Base-by-base conservation (phyloP, 805 yeast species). In the Metschnikowia sp. region DNA sequence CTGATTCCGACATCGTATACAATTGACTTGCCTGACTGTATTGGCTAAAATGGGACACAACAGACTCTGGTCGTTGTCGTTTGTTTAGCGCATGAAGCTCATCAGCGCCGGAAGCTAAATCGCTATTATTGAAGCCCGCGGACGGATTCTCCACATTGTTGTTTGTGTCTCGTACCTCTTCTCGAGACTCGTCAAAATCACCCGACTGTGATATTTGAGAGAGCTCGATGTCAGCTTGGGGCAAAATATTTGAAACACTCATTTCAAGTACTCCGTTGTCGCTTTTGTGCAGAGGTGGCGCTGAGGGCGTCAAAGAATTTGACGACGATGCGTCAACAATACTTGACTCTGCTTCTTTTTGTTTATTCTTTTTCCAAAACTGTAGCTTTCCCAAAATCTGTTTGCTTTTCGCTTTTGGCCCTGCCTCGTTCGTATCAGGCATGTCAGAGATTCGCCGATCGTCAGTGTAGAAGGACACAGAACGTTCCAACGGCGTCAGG, bases 1-100 rank as follows among this genome's bases (percentile, higher is more conserved):
- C 77, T 4, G 71, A 66, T 45, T 69, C 77, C 3, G 76, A 70
- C 57, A 70, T 68, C 13, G 73, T 65, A 8, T 74, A 71, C 50
- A 70, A 55, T 47, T 73, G 77, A 57, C 74, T 66, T 35, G 66
- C 49, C 41, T 72, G 75, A 52, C 74, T 67, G 29, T 65, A 51
- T 53, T 70, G 75, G 56, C 70, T 64, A 11, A 63, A 54, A 53
- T 71, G 75, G 2, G 74, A 68, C 11, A 72, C 58, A 61, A 72
- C 63, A 1, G 75, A 70, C 13, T 70, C 64, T 8, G 77, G 77
- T 44, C 77, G 56, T 7, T 66, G 47, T 28, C 56, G 48, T 30
- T 50, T 51, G 11, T 33, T 10, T 28, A 38, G 28, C n/a, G 32
- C 22, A 22, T 22, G 22, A 4, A 4, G 22, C 22, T 22, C 22